A percentile compares a stretch with the other conserved stretches of the same genome.
These are phyloP conservation scores for Thoreauomyces humboldtii DNA, from an alignment of 192 early-diverging fungal genomes.

Conservation along the genomic window DNA sequence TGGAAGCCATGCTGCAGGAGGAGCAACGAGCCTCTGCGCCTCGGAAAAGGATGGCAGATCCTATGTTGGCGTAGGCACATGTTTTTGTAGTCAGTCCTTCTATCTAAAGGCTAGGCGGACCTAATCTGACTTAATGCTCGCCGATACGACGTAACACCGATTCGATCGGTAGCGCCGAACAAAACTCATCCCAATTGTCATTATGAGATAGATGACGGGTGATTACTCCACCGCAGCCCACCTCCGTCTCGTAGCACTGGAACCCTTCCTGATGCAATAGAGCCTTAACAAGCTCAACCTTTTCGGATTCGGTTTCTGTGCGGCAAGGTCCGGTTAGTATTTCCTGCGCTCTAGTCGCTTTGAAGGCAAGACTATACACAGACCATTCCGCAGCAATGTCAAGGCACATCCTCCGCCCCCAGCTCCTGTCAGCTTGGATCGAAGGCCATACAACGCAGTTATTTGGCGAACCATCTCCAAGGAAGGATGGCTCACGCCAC, in stretches of 20 bases:
- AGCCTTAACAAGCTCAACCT: slow-evolving; percentile 39
- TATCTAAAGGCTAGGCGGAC: no score
- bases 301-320: slow-evolving; percentile 15
- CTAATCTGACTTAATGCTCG: no score
- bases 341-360: no score
- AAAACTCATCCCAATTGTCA: no score
- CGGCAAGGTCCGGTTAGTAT: neutral
- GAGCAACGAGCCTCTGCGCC: no score
- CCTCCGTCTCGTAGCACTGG: slow-evolving; percentile 66
- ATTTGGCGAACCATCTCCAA: slow-evolving; percentile 77
- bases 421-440: slow-evolving; percentile 91
- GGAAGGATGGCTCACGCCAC: slow-evolving; percentile 81
- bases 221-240: slow-evolving; percentile 45
- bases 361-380: no score
- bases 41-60: no score
- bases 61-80: no score
- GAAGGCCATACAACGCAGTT: slow-evolving; percentile 56
- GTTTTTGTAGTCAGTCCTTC: no score
- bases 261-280: slow-evolving; percentile 63
- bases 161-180: no score
- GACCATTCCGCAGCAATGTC: slow-evolving; percentile 48
- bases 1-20: slow-evolving; percentile 8
- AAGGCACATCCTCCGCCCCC: slow-evolving; percentile 97
- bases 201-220: no score
- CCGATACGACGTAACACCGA: no score